These are phyloP conservation scores for Artemisia tridentata DNA, from an alignment of 129 eudicot species.

Conservation along the genomic window DNA sequence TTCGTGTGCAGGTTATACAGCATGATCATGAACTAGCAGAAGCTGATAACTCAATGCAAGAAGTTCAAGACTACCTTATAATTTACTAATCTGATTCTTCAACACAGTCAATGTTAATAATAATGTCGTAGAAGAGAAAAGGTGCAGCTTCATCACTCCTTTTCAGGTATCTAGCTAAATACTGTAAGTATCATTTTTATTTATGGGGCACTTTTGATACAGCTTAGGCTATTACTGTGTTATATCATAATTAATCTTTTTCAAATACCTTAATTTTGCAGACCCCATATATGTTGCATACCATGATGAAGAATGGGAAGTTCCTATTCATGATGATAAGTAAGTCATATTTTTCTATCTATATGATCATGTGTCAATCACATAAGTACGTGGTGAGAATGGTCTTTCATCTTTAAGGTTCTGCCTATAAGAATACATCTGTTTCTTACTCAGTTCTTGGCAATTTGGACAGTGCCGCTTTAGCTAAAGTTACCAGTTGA, in stretches of 20 bases:
- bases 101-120: neutral
- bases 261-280: slow-evolving; percentile 18
- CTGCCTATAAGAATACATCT: no score
- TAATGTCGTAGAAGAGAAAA: slow-evolving; percentile 40
- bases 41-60: no score
- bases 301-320: slow-evolving; percentile 97
- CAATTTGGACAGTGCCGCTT: no score
- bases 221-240: no score
- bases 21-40: no score
- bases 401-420: neutral
- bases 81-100: no score
- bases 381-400: neutral
- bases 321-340: slow-evolving; percentile 81
- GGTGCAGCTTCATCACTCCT: slow-evolving; percentile 75
- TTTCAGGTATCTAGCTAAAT: slow-evolving; percentile 46
- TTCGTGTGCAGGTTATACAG: no score
- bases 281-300: slow-evolving; percentile 74
- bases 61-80: no score
- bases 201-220: no score
- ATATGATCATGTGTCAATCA: neutral
- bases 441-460: no score
- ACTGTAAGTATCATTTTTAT: neutral
- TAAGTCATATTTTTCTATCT: slow-evolving; percentile 27
- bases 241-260: neutral
- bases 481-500: neutral